Evolutionary conservation across 805 yeast genomes (phyloP), one percentile per base, ranked within the genome.

Genomic region (Suhomyces vadensis): DNA sequence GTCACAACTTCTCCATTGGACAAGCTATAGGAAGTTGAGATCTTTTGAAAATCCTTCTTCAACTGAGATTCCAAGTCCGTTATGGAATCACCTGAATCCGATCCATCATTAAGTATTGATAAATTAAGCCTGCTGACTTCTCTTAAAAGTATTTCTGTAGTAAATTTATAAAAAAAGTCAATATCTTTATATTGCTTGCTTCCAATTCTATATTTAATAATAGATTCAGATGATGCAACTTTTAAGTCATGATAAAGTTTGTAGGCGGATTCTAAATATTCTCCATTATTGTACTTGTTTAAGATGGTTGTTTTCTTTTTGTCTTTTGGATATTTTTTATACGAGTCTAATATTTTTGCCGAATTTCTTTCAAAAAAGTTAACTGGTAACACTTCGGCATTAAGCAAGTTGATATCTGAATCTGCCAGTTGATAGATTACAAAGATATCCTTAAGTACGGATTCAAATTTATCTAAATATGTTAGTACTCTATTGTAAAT

Each of bases 181-280:
- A 83, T 71, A 47, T 74, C 65, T 13, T 64, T 62, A 51, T 86
- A 85, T 3, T 61, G 60, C 4, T 63, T 55, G 1, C 78, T 60
- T 1, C 85, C 85, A 14, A 78, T 67, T 17, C 74, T 72, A 44
- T 73, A 67, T 31, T 72, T 65, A 35, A 72, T 65, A 20, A 85
- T 70, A 26, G 70, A 62, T n/a, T 71, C 55, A 9, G 78, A 71
- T 27, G 82, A 67, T 0, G 82, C 78, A 13, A 83, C 63, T 47
- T 75, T 82, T 36, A 87, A 57, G 59, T 87, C 95, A 55, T 86
- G 92, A 54, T 71, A 85, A 9, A 86, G 55, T 35, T 67, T 67
- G 54, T 83, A 85, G 5, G 84, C 68, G 0, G 76, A 65, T 13
- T 38, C 35, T 7, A 58, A 56, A 55, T 84, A 84, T 13, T 63